Percentiles rank a stretch among this genome's conserved stretches.
phyloP scores from a whole-genome alignment of 257 asterid species.

The Cinchona pubescens region DNA sequence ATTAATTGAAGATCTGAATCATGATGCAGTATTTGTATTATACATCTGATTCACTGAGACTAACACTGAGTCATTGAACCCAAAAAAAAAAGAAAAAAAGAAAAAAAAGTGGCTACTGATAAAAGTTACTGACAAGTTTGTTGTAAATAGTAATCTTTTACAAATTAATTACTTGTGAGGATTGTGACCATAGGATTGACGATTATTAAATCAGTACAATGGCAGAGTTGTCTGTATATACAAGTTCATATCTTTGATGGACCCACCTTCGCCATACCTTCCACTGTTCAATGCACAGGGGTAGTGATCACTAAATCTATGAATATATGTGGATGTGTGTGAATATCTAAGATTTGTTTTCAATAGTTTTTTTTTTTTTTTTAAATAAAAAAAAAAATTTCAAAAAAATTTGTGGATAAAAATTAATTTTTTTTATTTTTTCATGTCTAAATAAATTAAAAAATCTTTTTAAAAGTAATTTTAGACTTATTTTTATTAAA shows the following conservation, averaged over 20 bases:
- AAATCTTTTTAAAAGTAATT: no score
- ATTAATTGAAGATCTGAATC: constrained; percentile 21
- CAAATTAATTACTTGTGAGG: background rate
- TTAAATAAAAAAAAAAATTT: no score
- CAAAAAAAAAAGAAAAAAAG: no score
- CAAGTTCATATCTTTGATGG: constrained; percentile 19
- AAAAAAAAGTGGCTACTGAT: background rate
- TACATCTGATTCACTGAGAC: constrained; percentile 32
- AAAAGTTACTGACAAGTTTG: constrained; percentile 16
- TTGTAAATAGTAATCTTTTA: background rate
- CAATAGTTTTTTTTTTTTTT: no score
- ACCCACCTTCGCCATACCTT: constrained; percentile 23
- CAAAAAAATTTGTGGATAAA: no score
- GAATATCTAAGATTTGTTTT: no score
- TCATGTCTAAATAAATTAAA: no score
- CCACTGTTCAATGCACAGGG: constrained; percentile 12
- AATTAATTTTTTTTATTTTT: no score
- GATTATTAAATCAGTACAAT: constrained; percentile 1
- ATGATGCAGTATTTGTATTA: constrained; percentile 2
- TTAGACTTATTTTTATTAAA: no score
- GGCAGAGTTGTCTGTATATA: constrained; percentile 25
- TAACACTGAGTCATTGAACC: constrained; percentile 28
- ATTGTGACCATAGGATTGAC: background rate
- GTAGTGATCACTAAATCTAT: background rate
- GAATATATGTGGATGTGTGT: no score